A percentile compares a stretch with the other conserved stretches of the same genome.
Evolutionary conservation across 208 protist species (phyloP).

Genomic region (Crithidia bombi): DNA sequence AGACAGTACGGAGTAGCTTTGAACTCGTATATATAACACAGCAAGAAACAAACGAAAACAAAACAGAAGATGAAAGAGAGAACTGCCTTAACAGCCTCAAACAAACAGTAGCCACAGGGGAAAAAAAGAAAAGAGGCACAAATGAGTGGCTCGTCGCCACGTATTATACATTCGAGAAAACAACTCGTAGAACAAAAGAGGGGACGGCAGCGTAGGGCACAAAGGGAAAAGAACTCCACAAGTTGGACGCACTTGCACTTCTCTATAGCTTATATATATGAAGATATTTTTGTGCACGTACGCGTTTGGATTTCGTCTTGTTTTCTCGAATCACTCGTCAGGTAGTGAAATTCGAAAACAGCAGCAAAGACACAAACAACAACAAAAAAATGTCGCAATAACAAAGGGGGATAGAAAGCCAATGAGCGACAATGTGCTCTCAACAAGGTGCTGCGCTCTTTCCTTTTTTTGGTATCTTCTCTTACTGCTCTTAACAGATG

Average conservation of each 20-base stretch:
- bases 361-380: not conserved
- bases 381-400: not conserved
- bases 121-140: not conserved
- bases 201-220: too few species aligned
- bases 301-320: too few species aligned
- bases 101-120: not conserved
- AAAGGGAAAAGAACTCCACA: too few species aligned
- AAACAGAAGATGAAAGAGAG: not conserved
- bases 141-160: too few species aligned
- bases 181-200: too few species aligned
- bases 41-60: slow-evolving; percentile 14
- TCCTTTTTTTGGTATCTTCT: not conserved
- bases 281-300: too few species aligned
- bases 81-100: not conserved
- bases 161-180: too few species aligned
- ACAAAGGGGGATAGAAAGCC: not conserved
- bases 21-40: not conserved
- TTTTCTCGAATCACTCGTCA: slow-evolving; percentile 9
- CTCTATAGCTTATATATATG: too few species aligned
- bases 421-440: not conserved
- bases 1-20: not conserved
- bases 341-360: slow-evolving; percentile 5
- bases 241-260: too few species aligned
- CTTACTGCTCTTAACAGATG: too few species aligned
- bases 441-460: too few species aligned